phyloP scores from a whole-genome alignment of 352 stramenopile species.

The Phytophthora megakarya region DNA sequence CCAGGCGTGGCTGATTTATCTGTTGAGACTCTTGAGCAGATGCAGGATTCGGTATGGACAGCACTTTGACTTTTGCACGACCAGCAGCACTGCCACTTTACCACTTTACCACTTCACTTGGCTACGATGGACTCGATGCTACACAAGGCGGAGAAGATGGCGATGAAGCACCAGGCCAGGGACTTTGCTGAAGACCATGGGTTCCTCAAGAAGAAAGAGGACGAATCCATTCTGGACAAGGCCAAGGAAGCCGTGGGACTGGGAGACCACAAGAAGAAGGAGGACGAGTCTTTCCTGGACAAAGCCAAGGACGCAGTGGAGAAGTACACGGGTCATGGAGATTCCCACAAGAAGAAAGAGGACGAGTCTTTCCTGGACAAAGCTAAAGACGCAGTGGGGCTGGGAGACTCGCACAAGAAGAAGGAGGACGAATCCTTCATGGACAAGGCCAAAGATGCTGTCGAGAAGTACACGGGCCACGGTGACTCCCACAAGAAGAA shows the following conservation, averaged over 20 bases:
- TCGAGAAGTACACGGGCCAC: no score
- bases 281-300: slow-evolving; percentile 31
- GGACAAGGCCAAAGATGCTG: slow-evolving; percentile 34
- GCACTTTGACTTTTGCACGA: slow-evolving; percentile 24
- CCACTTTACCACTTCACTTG: not conserved
- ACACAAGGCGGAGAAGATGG: slow-evolving; percentile 30
- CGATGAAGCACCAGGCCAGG: slow-evolving; percentile 20
- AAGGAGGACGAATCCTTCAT: slow-evolving; percentile 28
- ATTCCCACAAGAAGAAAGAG: slow-evolving; percentile 25
- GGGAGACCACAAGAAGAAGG: slow-evolving; percentile 12
- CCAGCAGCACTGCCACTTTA: slow-evolving; percentile 6
- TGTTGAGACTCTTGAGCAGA: slow-evolving; percentile 6
- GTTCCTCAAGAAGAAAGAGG: slow-evolving; percentile 24
- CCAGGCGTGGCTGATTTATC: slow-evolving; percentile 34
- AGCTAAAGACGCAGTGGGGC: slow-evolving; percentile 28
- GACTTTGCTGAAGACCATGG: slow-evolving; percentile 34
- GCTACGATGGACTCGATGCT: slow-evolving; percentile 34
- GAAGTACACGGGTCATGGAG: no score
- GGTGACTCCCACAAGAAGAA: slow-evolving; percentile 28
- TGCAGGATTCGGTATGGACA: slow-evolving; percentile 9
- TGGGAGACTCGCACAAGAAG: slow-evolving; percentile 11
- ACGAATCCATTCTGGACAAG: slow-evolving; percentile 30
- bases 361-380: slow-evolving; percentile 30
- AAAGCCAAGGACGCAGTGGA: slow-evolving; percentile 34
- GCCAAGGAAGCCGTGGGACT: slow-evolving; percentile 30